Percentiles rank a stretch among this genome's conserved stretches.
These are phyloP conservation scores for Suillus occidentalis DNA, from an alignment of 768 basidiomycete genomes.

Conservation along the genomic window DNA sequence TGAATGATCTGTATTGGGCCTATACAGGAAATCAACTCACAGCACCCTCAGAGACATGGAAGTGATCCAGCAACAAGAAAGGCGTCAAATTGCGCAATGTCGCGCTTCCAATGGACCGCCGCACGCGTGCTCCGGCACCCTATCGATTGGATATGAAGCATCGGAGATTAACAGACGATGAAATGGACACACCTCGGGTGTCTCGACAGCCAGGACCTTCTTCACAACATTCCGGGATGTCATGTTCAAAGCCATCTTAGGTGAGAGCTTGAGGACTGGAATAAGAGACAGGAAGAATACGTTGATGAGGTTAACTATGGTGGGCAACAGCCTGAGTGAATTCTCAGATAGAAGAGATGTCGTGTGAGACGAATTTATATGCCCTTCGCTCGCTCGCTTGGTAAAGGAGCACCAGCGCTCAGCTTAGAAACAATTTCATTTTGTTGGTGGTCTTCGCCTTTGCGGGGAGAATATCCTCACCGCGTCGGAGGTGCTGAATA, in stretches of 20 bases:
- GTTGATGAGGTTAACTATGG: background rate
- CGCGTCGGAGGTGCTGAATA: slow-evolving; percentile 9
- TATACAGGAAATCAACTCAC: slow-evolving; percentile 38
- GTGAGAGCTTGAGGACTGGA: slow-evolving; percentile 8
- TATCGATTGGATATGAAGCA: slow-evolving; percentile 24
- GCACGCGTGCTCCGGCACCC: slow-evolving; percentile 82
- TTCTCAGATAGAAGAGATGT: slow-evolving; percentile 1
- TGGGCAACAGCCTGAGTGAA: background rate
- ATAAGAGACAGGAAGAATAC: slow-evolving; percentile 2
- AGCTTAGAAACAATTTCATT: slow-evolving; percentile 9
- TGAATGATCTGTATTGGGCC: background rate
- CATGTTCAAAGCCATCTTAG: slow-evolving; percentile 33
- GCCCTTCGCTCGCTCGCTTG: background rate
- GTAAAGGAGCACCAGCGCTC: background rate
- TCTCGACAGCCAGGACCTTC: slow-evolving; percentile 75
- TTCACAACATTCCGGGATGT: slow-evolving; percentile 72
- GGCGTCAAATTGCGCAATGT: slow-evolving; percentile 80
- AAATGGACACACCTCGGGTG: slow-evolving; percentile 56
- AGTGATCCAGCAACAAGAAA: slow-evolving; percentile 90
- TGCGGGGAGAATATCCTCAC: slow-evolving; percentile 16
- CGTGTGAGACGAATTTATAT: slow-evolving; percentile 8
- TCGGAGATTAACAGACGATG: background rate
- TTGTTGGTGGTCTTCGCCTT: slow-evolving; percentile 4
- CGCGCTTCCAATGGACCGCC: slow-evolving; percentile 81
- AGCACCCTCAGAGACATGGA: slow-evolving; percentile 67